These are phyloP conservation scores for Aspergillus tanneri DNA, from an alignment of 2,329 filamentous ascomycete species.

Conservation along the genomic window DNA sequence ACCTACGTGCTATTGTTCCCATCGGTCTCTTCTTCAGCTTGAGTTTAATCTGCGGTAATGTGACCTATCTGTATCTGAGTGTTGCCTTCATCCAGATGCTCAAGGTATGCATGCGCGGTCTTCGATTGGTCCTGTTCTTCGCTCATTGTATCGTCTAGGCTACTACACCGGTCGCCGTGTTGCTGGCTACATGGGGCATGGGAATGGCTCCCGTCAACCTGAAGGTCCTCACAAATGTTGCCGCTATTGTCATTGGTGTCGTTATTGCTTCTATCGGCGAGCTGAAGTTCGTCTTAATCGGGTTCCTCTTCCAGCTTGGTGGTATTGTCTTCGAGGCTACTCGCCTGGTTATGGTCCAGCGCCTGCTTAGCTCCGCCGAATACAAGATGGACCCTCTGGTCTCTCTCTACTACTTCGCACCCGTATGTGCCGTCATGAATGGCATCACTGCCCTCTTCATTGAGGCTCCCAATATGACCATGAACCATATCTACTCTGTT, in stretches of 20 bases:
- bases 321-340: constrained; percentile 79
- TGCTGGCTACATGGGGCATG: constrained; percentile 84
- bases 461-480: constrained; percentile 66
- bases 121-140: neutral
- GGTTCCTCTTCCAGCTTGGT: constrained; percentile 68
- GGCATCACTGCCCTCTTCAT: constrained; percentile 65
- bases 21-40: constrained; percentile 95
- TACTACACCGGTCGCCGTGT: constrained; percentile 89
- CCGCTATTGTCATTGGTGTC: constrained; percentile 90
- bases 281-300: constrained; percentile 74
- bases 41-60: constrained; percentile 92
- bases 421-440: constrained; percentile 81
- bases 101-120: constrained; percentile 62
- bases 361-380: constrained; percentile 72
- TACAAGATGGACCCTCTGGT: constrained; percentile 89
- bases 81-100: constrained; percentile 99
- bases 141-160: constrained; percentile 56
- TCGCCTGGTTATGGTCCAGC: constrained; percentile 81
- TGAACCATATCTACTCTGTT: constrained; percentile 64
- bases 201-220: constrained; percentile 80
- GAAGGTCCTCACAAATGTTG: constrained; percentile 88
- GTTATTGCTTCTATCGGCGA: constrained; percentile 93
- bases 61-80: constrained; percentile 90
- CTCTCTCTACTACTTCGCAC: constrained; percentile 86
- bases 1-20: constrained; percentile 87